Evolutionary conservation across 345 rosid species (phyloP), one percentile per base, ranked within the genome.

Genomic region (Eucalyptus polyanthemos): DNA sequence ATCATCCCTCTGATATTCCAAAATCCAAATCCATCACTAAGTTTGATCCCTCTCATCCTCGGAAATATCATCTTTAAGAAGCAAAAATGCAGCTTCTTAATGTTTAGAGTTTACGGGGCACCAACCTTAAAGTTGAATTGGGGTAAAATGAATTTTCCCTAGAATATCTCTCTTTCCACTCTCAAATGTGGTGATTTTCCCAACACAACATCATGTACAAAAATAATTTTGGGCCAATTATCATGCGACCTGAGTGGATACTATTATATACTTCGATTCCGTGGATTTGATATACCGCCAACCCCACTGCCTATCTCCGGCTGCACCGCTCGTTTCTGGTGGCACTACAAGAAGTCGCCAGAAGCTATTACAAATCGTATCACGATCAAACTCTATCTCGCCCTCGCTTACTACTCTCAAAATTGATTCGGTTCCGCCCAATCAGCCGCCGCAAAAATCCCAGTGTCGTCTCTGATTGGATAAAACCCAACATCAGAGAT

Each of bases 401-500:
- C 37, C 80, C 80, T n/a, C 80, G 9, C 42, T 67, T 31, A 31
- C 22, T 67, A 31, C 22, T 31, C 80, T 31, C 42, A 67, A 16
- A 67, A 31, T 67, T 4, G 80, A 31, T 67, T 67, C 22, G 6
- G 6, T 67, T 67, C 58, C 1, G 56, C 24, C 56, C 56, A 53
- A 53, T 53, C 56, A 53, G 56, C 56, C 56, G 8, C 24, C 0
- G 56, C 10, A 53, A 53, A 53, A 53, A 53, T 53, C 56, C 56
- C 56, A 19, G 8, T 53, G 56, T 53, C 24, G 10, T 53, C 56
- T 53, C 56, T 53, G 11, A 2, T 53, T 21, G 58, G 58, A 21
- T 19, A 53, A 53, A 92, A 16, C 76, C 88, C 86, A 24, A 86
- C 12, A 69, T 92, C 19, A 93, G 88, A 53, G 93, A 91, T 86